Evolutionary conservation across 2,329 filamentous ascomycete genomes (phyloP).

Genomic region (Ascochyta rabiei): DNA sequence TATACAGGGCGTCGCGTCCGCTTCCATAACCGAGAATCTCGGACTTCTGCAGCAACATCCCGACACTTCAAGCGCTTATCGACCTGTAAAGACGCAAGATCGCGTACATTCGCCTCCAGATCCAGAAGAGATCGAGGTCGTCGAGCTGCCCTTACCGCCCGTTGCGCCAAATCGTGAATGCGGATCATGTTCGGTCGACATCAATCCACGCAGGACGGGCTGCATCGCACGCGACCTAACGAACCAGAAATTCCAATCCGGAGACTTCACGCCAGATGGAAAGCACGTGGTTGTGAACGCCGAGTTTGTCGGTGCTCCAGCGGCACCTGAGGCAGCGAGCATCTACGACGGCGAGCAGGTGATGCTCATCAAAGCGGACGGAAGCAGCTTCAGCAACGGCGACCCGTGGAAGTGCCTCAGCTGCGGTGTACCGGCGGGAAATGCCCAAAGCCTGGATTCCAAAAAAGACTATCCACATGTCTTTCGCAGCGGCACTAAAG

Average conservation of each 20-base stretch:
- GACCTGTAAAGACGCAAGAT: neutral
- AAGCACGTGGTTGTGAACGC: conserved; percentile 51
- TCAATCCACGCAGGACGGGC: conserved; percentile 49
- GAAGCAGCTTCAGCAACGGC: conserved; percentile 51
- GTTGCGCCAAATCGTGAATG: conserved; percentile 28
- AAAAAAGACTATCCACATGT: conserved; percentile 52
- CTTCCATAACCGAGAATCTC: neutral
- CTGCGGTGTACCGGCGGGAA: conserved; percentile 50
- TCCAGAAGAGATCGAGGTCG: conserved; percentile 31
- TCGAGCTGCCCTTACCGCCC: conserved; percentile 49
- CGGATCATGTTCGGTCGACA: conserved; percentile 42
- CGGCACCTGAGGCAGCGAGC: conserved; percentile 45
- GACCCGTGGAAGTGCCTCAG: conserved; percentile 58
- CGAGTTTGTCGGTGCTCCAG: conserved; percentile 53
- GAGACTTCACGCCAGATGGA: conserved; percentile 52
- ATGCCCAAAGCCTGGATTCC: conserved; percentile 30
- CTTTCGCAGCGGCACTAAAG: conserved; percentile 49
- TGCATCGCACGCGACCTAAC: conserved; percentile 38
- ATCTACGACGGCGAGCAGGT: conserved; percentile 53
- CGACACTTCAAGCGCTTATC: neutral
- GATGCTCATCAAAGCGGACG: conserved; percentile 50
- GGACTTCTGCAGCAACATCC: neutral
- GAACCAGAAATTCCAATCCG: conserved; percentile 31
- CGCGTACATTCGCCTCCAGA: neutral
- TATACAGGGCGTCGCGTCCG: neutral